These are phyloP conservation scores for Beauveria scarabaeidicola DNA, from an alignment of 2,329 filamentous ascomycete species.

Conservation along the genomic window DNA sequence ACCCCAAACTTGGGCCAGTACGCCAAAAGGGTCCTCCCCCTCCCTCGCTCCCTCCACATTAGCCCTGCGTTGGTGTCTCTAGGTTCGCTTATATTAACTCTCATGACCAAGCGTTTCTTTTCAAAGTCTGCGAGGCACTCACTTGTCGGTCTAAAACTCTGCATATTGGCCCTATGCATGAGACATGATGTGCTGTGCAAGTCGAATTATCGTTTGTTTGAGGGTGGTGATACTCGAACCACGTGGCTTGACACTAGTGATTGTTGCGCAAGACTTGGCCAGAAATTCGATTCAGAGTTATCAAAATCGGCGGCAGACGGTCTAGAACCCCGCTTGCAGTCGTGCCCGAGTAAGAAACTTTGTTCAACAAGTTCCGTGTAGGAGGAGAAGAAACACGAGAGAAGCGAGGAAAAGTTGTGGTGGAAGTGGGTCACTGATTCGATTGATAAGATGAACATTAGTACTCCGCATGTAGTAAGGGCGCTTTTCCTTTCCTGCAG, in stretches of 20 bases:
- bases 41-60: background rate
- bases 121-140: background rate
- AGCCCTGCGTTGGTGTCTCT: background rate
- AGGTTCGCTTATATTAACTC: background rate
- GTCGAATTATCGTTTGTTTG: background rate
- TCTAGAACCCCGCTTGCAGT: background rate
- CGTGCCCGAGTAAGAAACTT: background rate
- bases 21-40: background rate
- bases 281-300: background rate
- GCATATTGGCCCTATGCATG: background rate
- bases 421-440: conserved; percentile 5
- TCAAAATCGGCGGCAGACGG: background rate
- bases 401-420: background rate
- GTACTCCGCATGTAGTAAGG: no score
- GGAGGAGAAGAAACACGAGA: background rate
- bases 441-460: conserved; percentile 12
- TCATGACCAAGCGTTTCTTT: background rate
- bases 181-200: background rate
- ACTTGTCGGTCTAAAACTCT: background rate
- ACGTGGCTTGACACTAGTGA: background rate
- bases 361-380: background rate
- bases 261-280: background rate
- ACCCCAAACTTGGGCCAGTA: background rate
- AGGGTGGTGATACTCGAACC: background rate
- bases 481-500: no score